Percentiles rank a stretch among this genome's conserved stretches.
Conservation (phyloP, 805 yeast species). For the Saccharomycopsis sp. region DNA sequence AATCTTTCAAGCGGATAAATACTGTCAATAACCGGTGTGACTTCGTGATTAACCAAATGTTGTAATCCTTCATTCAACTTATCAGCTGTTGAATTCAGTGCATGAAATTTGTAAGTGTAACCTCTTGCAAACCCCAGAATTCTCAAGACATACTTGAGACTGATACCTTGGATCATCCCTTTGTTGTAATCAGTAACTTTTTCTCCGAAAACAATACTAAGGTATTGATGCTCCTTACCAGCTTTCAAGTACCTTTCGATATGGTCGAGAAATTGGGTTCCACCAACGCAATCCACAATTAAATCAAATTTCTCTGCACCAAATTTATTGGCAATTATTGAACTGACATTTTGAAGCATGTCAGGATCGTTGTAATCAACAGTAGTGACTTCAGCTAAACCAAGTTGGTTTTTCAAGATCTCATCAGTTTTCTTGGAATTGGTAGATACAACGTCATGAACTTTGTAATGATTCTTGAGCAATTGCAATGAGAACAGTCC, state of each 20-base stretch:
- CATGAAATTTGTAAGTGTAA: constrained; percentile 30
- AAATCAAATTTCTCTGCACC: constrained; percentile 41
- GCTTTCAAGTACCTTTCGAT: constrained; percentile 10
- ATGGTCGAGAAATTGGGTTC: constrained; percentile 42
- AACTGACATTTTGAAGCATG: not conserved
- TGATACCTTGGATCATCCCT: constrained; percentile 23
- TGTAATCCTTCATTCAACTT: constrained; percentile 39
- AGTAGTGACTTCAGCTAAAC: constrained; percentile 5
- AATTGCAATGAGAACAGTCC: constrained; percentile 58
- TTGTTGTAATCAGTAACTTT: constrained; percentile 33
- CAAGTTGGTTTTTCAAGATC: constrained; percentile 28
- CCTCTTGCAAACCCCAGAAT: constrained; percentile 26
- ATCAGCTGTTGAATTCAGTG: constrained; percentile 29
- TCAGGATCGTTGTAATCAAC: constrained; percentile 14
- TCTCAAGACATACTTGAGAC: constrained; percentile 23
- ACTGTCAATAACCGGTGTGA: constrained; percentile 50
- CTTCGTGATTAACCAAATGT: constrained; percentile 39
- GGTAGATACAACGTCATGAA: constrained; percentile 43
- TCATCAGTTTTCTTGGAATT: constrained; percentile 47
- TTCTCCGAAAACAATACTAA: constrained; percentile 67
- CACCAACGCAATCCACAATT: constrained; percentile 69
- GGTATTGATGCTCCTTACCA: constrained; percentile 34
- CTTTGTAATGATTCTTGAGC: constrained; percentile 41
- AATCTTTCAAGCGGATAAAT: constrained; percentile 47
- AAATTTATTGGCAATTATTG: constrained; percentile 10